Evolutionary conservation across 371 early-diverging fungal genomes (phyloP).

Genomic region (Gilbertella persicaria): DNA sequence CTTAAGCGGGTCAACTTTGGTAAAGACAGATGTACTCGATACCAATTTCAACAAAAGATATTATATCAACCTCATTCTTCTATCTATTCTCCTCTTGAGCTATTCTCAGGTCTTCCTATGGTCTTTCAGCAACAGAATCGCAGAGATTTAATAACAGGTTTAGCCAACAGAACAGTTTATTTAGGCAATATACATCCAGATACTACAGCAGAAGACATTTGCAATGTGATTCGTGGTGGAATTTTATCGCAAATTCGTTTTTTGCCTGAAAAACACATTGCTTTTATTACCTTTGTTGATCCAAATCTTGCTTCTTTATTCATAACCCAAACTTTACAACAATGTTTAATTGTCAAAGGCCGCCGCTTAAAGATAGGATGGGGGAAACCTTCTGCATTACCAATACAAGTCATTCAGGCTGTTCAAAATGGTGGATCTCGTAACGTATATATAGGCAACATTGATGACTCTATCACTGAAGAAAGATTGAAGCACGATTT

Average conservation of each 20-base stretch:
- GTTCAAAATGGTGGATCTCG: constrained; percentile 74
- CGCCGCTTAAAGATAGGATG: constrained; percentile 78
- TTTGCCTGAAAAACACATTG: constrained; percentile 76
- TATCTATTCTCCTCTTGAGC: background rate
- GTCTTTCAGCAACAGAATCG: constrained; percentile 11
- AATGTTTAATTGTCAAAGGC: constrained; percentile 66
- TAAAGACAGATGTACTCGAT: constrained; percentile 74
- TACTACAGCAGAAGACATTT: constrained; percentile 76
- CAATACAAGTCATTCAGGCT: constrained; percentile 56
- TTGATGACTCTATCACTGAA: constrained; percentile 63
- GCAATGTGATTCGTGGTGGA: constrained; percentile 86
- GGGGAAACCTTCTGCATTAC: constrained; percentile 72
- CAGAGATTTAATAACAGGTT: constrained; percentile 31
- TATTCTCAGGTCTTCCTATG: background rate
- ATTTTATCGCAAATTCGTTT: constrained; percentile 73
- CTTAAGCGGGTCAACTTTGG: constrained; percentile 71
- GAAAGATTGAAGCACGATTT: constrained; percentile 70
- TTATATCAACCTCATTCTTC: constrained; percentile 1
- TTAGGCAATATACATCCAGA: constrained; percentile 77
- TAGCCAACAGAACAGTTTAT: constrained; percentile 73
- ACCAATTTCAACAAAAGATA: constrained; percentile 1
- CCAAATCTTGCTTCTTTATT: constrained; percentile 65
- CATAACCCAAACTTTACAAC: constrained; percentile 51
- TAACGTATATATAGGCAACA: constrained; percentile 78
- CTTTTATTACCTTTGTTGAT: constrained; percentile 84